Conservation (phyloP, 805 yeast genomes). For the Yarrowia hollandica region DNA sequence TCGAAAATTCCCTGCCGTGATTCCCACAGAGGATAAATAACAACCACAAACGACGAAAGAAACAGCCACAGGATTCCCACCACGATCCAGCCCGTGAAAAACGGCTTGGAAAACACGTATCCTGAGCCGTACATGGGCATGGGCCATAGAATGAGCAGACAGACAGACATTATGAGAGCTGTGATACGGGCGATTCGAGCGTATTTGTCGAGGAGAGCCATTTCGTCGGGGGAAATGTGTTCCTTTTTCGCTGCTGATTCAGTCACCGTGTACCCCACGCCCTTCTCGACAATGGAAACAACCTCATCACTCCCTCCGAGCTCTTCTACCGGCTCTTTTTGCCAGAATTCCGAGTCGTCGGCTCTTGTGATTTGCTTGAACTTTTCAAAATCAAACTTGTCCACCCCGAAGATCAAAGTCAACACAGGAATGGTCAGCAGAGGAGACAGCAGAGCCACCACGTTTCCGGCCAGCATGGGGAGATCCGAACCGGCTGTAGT, state of each 20-base stretch:
- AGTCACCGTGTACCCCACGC: constrained; percentile 4
- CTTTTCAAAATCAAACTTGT: constrained; percentile 69
- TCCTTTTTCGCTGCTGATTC: too few species aligned
- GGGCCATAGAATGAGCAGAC: constrained; percentile 79
- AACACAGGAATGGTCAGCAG: constrained; percentile 63
- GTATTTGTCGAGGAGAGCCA: constrained; percentile 52
- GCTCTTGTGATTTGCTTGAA: constrained; percentile 53
- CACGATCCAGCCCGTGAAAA: constrained; percentile 87
- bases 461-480: constrained; percentile 88
- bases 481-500: constrained; percentile 73
- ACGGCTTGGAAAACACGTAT: constrained; percentile 69
- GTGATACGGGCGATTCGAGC: constrained; percentile 61
- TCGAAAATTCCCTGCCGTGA: constrained; percentile 67
- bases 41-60: constrained; percentile 51
- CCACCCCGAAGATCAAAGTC: constrained; percentile 64
- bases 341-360: constrained; percentile 29
- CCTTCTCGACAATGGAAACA: not conserved
- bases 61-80: constrained; percentile 83
- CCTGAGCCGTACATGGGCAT: constrained; percentile 90
- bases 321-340: not conserved
- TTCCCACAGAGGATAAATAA: constrained; percentile 69
- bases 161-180: constrained; percentile 60
- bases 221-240: constrained; percentile 57
- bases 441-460: constrained; percentile 78
- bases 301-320: not conserved